phyloP scores from a whole-genome alignment of 2,329 filamentous ascomycete genomes.

The Colletotrichum siamense region DNA sequence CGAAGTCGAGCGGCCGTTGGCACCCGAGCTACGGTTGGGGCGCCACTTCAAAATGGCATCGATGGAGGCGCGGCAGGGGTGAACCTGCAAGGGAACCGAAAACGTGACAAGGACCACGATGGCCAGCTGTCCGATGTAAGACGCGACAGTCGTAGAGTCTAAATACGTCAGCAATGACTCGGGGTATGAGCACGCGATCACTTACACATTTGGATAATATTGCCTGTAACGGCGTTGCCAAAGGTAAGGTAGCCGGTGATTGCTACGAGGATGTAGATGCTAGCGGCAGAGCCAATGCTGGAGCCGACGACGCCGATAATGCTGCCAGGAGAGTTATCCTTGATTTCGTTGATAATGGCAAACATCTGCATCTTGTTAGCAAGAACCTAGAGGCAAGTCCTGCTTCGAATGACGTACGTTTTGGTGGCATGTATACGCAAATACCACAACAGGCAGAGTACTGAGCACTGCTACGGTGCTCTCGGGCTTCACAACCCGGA shows the following conservation, averaged over 20 bases:
- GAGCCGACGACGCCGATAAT: constrained; percentile 80
- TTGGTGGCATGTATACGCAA: constrained; percentile 99
- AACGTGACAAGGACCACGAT: constrained; percentile 97
- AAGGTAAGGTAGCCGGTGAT: constrained; percentile 97
- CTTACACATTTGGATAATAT: constrained; percentile 93
- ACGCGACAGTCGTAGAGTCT: constrained; percentile 77
- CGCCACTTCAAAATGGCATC: constrained; percentile 96
- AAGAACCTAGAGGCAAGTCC: not conserved
- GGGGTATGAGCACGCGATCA: constrained; percentile 22
- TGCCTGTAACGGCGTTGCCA: constrained; percentile 85
- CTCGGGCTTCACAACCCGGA: constrained; percentile 80
- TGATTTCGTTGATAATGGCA: constrained; percentile 94
- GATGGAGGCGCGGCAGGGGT: constrained; percentile 93
- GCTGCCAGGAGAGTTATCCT: constrained; percentile 78
- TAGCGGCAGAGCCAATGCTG: constrained; percentile 88
- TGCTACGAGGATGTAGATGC: constrained; percentile 87
- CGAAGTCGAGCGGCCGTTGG: constrained; percentile 42
- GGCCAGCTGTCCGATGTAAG: constrained; percentile 91
- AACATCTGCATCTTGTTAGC: constrained; percentile 77
- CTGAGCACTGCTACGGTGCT: constrained; percentile 81
- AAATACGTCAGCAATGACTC: constrained; percentile 19
- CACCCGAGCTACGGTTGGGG: constrained; percentile 56
- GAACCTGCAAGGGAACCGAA: constrained; percentile 92
- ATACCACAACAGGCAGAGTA: constrained; percentile 92
- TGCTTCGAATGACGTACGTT: constrained; percentile 65